Base-by-base conservation (phyloP, 371 early-diverging fungal genomes). In the Rhizopus stolonifer region DNA sequence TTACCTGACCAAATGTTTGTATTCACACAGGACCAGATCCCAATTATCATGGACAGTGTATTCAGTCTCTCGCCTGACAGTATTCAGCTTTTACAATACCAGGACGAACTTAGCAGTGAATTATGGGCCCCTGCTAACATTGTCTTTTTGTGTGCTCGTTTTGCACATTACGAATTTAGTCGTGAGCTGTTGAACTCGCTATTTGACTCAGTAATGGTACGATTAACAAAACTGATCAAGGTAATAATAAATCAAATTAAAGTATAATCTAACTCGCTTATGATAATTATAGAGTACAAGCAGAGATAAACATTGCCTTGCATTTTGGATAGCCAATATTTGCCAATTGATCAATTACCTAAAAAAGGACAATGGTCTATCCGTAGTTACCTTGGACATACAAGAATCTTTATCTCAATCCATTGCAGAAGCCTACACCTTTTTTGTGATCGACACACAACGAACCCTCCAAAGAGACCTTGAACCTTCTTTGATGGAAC, bases 1-100 rank as follows among this genome's bases (percentile, higher is more conserved):
- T 72, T 77, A 32, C 83, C 82, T 5, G 89, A 91, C 66, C 94
- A 92, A 64, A 93, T 93, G 93, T 84, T 92, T 72, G 96, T 93
- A 8, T 91, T 95, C 67, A 82, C 85, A 31, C 75, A 72, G 25
- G 70, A 69, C 9, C 80, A 86, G 4, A 62, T 92, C 38, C 69
- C 80, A 3, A 72, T 78, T 45, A 79, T 95, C 6, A 54, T 95
- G 17, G 73, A 88, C 15, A 80, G 81, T 0, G 77, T 86, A 3
- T 72, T 91, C 13, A 67, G 69, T n/a, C 69, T 73, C 15, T 74
- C 45, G 10, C 4, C 31, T 18, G 32, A 25, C 9, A 43, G 56
- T 40, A 22, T 38, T 6, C 49, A 44, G 31, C 81, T 82, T 1
- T 45, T 67, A 0, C 54, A 59, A 17, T 58, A 78, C 25, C 61